Conservation (phyloP, 2,329 filamentous ascomycete genomes). For the Cryphonectria carpinicola region DNA sequence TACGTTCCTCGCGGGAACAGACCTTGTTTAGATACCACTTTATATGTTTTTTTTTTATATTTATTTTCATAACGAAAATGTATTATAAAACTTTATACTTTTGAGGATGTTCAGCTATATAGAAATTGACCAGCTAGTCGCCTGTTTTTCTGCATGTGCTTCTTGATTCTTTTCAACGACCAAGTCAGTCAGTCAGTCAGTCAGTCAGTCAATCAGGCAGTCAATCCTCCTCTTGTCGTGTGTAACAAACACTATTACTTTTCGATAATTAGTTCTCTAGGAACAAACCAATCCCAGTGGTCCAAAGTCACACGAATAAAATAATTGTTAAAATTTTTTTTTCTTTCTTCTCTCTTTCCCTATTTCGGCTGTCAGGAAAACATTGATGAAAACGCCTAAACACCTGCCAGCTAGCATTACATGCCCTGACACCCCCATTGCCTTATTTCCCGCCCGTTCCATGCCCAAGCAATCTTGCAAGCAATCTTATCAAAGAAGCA, state of each 20-base stretch:
- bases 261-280: no score
- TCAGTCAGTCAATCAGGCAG: no score
- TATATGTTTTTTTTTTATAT: background rate
- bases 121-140: background rate
- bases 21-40: background rate
- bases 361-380: background rate
- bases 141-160: no score
- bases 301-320: background rate
- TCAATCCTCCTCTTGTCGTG: no score
- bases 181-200: no score
- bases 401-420: constrained; percentile 9
- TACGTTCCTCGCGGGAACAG: background rate
- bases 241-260: no score
- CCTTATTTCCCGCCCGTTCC: background rate
- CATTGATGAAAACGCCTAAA: constrained; percentile 7
- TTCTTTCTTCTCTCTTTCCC: background rate
- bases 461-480: background rate
- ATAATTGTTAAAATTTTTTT: background rate
- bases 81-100: background rate
- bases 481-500: background rate
- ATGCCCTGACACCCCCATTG: background rate
- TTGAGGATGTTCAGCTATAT: background rate
- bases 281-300: no score
- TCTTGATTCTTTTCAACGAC: no score
- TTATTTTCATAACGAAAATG: no score